These are phyloP conservation scores for Cystofilobasidium capitatum DNA, from an alignment of 768 basidiomycete species.

Conservation along the genomic window DNA sequence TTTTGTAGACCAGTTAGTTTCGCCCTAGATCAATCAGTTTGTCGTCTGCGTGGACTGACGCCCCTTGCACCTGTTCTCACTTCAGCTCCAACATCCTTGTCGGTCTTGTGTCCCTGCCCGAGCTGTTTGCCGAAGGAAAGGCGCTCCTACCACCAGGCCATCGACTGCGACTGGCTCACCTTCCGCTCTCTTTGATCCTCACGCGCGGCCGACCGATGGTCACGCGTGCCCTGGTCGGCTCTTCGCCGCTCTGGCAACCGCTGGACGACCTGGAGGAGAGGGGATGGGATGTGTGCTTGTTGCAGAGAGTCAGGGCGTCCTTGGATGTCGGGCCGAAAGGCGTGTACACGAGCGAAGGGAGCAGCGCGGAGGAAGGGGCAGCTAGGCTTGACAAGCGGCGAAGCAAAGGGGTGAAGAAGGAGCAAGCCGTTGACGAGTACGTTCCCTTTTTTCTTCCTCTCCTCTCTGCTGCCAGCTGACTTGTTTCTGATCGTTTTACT, in stretches of 20 bases:
- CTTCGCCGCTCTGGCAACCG: constrained; percentile 73
- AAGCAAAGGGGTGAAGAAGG: constrained; percentile 40
- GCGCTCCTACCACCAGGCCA: constrained; percentile 20
- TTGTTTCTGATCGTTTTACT: not conserved
- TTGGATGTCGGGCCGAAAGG: constrained; percentile 27
- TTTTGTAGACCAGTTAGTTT: constrained; percentile 46
- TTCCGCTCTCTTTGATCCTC: constrained; percentile 63
- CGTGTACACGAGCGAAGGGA: constrained; percentile 23
- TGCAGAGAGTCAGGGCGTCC: constrained; percentile 53
- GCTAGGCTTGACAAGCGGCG: not conserved
- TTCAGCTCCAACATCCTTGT: constrained; percentile 77
- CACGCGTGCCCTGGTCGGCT: constrained; percentile 66
- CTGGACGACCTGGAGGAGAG: constrained; percentile 62
- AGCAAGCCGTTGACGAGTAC: constrained; percentile 85
- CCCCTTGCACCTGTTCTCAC: not conserved
- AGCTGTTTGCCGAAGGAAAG: constrained; percentile 38
- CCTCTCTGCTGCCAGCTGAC: not conserved
- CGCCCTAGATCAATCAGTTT: not conserved
- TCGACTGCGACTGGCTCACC: constrained; percentile 51
- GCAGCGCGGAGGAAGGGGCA: constrained; percentile 5
- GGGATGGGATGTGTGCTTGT: constrained; percentile 65
- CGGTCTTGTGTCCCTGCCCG: constrained; percentile 57
- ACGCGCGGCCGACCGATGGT: constrained; percentile 70
- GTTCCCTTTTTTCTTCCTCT: not conserved
- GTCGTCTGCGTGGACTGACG: not conserved